These are phyloP conservation scores for Blepharisma japonicum DNA, from an alignment of 73 alveolate genomes.

Conservation along the genomic window DNA sequence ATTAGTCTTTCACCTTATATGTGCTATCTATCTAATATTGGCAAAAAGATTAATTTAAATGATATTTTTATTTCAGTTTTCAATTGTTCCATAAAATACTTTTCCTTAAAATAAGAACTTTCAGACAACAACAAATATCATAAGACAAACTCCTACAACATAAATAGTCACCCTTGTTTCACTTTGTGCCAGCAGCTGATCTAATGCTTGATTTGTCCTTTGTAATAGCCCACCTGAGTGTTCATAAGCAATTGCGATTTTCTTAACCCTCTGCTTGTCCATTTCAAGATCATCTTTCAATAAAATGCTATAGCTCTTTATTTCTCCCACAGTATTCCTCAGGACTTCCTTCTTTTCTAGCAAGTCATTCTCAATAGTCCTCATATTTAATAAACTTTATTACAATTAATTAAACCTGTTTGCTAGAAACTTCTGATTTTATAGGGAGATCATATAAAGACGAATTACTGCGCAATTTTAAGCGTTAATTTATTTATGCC, in stretches of 20 bases:
- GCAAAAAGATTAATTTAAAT: too few species aligned
- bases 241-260: constrained; percentile 1
- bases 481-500: too few species aligned
- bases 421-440: too few species aligned
- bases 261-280: background rate
- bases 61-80: too few species aligned
- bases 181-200: background rate
- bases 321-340: background rate
- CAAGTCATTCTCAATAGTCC: too few species aligned
- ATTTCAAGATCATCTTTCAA: background rate
- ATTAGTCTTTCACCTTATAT: too few species aligned
- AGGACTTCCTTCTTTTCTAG: background rate
- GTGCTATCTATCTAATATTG: too few species aligned
- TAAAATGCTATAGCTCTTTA: constrained; percentile 15
- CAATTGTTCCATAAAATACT: too few species aligned
- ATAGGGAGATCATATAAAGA: too few species aligned
- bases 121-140: constrained; percentile 5
- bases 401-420: too few species aligned
- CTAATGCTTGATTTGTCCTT: constrained; percentile 11
- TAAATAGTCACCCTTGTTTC: constrained; percentile 6
- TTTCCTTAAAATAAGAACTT: background rate
- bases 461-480: too few species aligned
- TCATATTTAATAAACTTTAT: too few species aligned
- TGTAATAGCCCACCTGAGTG: constrained; percentile 2
- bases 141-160: constrained; percentile 17